Evolutionary conservation across 1,139 yeast genomes (phyloP), one percentile per base, ranked within the genome.

Genomic region (Barnettozyma hawaiiensis): DNA sequence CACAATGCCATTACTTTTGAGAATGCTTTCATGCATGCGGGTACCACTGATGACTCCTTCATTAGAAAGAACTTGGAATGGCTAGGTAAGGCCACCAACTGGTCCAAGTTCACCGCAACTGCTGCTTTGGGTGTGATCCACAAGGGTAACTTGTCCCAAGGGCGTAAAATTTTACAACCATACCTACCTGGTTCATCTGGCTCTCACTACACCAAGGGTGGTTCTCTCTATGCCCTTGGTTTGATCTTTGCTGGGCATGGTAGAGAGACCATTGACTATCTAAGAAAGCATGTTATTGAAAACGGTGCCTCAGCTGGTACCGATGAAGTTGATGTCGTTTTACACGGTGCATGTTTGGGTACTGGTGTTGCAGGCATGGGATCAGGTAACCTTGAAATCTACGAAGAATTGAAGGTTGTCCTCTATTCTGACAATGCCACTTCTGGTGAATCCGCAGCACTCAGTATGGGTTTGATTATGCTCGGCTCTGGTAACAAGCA

Each of bases 121-220:
- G 98, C 98, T 16, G 97, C 97, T 12, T 71, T 94, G 47, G 99
- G 99, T 61, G 98, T 92, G 27, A 90, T 92, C 55, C 98, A 92
- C 61, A 86, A 85, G 59, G 98, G 98, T 42, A 90, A 92, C 62
- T 73, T 92, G 50, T 77, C 95, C 1, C 96, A 87, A 61, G 98
- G 98, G 45, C 81, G 81, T 62, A 78, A 83, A 51, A 81, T 92
- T 41, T 75, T 92, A 61, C 83, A 84, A 52, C 97, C 98, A 27
- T 94, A 92, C 60, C 73, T 92, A 48, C 97, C 98, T 34, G 95
- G 94, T 3, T 75, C 81, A 10, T 66, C 76, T 14, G 79, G 81
- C 23, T 82, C 95, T 27, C 80, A 86, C 40, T 94, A 89, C 62
- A 85, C 96, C 7, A 90, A 89, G 59, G 98, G 98, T 64, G 99